Conservation (phyloP, 306 rosid genomes). For the Fragaria nilgerrensis region DNA sequence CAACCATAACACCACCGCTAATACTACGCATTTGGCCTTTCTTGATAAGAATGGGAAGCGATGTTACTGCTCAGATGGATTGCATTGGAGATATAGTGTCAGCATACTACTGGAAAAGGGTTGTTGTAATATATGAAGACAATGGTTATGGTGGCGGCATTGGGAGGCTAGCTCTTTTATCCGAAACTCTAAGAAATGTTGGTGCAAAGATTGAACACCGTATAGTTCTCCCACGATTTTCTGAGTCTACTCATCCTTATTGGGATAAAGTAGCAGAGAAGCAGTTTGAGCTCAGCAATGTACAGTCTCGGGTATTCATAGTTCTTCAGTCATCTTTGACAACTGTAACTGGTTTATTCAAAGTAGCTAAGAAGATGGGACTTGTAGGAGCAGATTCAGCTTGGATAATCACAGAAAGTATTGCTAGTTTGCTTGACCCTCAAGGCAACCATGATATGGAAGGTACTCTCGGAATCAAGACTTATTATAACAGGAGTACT, state of each 20-base stretch:
- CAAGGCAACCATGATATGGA: slow-evolving; percentile 42
- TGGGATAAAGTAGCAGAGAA: slow-evolving; percentile 41
- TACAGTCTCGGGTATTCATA: slow-evolving; percentile 48
- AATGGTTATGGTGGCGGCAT: slow-evolving; percentile 29
- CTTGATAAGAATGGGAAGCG: slow-evolving; percentile 23
- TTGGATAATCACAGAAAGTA: slow-evolving; percentile 61
- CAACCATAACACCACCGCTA: slow-evolving; percentile 16
- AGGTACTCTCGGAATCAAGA: slow-evolving; percentile 66
- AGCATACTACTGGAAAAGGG: slow-evolving; percentile 18
- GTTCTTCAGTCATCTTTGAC: slow-evolving; percentile 52
- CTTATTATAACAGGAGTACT: slow-evolving; percentile 30
- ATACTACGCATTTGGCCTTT: slow-evolving; percentile 29
- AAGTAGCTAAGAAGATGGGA: slow-evolving; percentile 49
- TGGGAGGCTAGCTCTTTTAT: slow-evolving; percentile 38
- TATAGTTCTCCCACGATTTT: slow-evolving; percentile 45
- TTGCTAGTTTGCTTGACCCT: slow-evolving; percentile 45
- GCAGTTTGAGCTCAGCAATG: slow-evolving; percentile 28
- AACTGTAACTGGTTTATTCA: slow-evolving; percentile 45
- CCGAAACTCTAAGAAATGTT: slow-evolving; percentile 45
- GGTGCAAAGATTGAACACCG: slow-evolving; percentile 45
- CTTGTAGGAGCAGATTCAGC: slow-evolving; percentile 38
- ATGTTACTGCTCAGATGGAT: slow-evolving; percentile 3
- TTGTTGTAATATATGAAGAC: slow-evolving; percentile 27
- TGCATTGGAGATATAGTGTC: slow-evolving; percentile 25
- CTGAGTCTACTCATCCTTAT: slow-evolving; percentile 39